These are phyloP conservation scores for Saccharomycopsis synnaedendra DNA, from an alignment of 805 yeast genomes.

Conservation along the genomic window DNA sequence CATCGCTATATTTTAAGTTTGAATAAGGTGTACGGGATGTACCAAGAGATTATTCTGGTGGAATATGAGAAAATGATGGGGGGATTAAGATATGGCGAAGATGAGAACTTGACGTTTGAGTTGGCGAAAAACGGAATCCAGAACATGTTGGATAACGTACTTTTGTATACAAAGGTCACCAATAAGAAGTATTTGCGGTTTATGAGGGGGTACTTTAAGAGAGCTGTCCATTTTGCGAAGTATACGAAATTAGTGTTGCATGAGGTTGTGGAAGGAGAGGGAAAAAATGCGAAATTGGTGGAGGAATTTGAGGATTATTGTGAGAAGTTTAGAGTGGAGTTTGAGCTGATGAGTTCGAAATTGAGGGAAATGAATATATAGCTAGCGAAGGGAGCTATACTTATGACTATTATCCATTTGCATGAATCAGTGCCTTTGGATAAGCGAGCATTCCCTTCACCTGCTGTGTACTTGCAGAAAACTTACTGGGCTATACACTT, in stretches of 20 bases:
- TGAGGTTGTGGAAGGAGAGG: not conserved
- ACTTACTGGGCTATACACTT: too few relatives aligned
- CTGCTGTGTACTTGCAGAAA: too few relatives aligned
- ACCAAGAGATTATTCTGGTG: not conserved
- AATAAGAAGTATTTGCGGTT: conserved; percentile 1
- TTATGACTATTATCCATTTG: too few relatives aligned
- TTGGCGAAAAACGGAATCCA: conserved; percentile 4
- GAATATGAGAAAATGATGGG: not conserved
- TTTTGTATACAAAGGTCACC: conserved; percentile 2
- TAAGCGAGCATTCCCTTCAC: too few relatives aligned
- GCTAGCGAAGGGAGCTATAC: too few relatives aligned
- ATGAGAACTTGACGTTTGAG: not conserved
- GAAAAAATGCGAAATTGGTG: not conserved
- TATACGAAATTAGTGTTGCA: not conserved
- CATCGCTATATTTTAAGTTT: not conserved
- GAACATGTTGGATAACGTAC: conserved; percentile 9
- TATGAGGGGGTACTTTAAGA: conserved; percentile 1
- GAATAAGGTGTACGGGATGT: not conserved
- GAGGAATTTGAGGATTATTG: not conserved
- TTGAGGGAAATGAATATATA: too few relatives aligned
- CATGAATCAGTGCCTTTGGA: too few relatives aligned
- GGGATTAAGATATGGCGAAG: not conserved
- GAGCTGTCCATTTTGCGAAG: conserved; percentile 2
- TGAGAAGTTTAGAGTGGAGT: not conserved
- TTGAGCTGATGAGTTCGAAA: not conserved